These are phyloP conservation scores for Saururus chinensis DNA, from an alignment of 164 flowering plant genomes.

Conservation along the genomic window DNA sequence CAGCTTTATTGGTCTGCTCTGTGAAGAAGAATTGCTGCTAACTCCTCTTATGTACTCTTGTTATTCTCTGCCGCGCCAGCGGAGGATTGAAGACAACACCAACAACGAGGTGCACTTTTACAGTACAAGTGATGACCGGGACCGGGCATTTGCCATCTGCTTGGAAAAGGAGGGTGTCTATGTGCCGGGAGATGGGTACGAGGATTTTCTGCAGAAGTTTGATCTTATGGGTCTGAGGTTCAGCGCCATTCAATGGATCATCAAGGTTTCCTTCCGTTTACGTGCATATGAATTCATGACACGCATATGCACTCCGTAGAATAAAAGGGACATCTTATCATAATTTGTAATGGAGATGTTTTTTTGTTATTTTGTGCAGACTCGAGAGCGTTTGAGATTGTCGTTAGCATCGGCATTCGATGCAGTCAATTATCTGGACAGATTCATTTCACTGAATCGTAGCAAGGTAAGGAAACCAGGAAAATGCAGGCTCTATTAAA, in stretches of 20 bases:
- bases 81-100: neutral
- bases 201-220: constrained; percentile 12
- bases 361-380: constrained; percentile 14
- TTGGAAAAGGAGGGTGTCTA: constrained; percentile 33
- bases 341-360: neutral
- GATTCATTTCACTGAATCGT: constrained; percentile 34
- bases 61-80: neutral
- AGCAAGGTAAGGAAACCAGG: constrained; percentile 26
- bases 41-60: constrained; percentile 8
- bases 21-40: constrained; percentile 42
- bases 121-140: constrained; percentile 24
- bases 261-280: constrained; percentile 32
- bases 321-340: too few relatives aligned
- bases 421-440: constrained; percentile 58
- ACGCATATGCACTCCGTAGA: too few relatives aligned
- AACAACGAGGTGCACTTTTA: constrained; percentile 1
- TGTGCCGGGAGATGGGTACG: constrained; percentile 29
- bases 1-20: constrained; percentile 19
- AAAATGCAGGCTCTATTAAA: neutral
- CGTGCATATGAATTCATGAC: neutral
- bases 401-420: constrained; percentile 27
- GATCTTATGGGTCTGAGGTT: constrained; percentile 23
- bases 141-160: constrained; percentile 19
- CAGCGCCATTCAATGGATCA: constrained; percentile 36
- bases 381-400: constrained; percentile 31